A percentile compares a stretch with the other conserved stretches of the same genome.
Evolutionary conservation across 2,329 filamentous ascomycete species (phyloP).

Genomic region (Didymella lethalis): DNA sequence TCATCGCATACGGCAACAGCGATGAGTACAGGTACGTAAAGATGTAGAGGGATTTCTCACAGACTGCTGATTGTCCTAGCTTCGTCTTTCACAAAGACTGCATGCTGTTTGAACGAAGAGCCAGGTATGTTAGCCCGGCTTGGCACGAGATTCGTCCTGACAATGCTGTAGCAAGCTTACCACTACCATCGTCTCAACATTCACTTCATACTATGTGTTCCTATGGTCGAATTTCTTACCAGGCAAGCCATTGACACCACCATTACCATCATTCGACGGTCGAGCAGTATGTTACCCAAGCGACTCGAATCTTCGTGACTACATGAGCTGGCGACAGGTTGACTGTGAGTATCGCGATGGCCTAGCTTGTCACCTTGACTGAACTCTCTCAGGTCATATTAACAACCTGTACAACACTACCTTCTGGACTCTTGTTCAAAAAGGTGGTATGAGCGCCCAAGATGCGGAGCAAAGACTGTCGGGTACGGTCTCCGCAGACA

Average conservation of each 20-base stretch:
- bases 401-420: conserved; percentile 99
- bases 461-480: conserved; percentile 83
- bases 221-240: conserved; percentile 81
- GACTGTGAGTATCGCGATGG: conserved; percentile 71
- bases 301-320: conserved; percentile 83
- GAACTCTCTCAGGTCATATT: conserved; percentile 74
- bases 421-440: conserved; percentile 87
- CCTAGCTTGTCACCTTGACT: not conserved
- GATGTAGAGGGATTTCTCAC: not conserved
- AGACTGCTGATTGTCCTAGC: conserved; percentile 59
- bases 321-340: conserved; percentile 95
- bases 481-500: conserved; percentile 83
- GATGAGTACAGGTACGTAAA: conserved; percentile 82
- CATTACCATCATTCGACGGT: conserved; percentile 90
- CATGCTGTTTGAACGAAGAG: conserved; percentile 83
- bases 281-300: conserved; percentile 89
- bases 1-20: conserved; percentile 89
- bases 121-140: conserved; percentile 62
- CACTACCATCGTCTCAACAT: conserved; percentile 89
- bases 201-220: conserved; percentile 88
- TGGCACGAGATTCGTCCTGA: not conserved
- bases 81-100: conserved; percentile 89
- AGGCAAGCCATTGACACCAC: conserved; percentile 71
- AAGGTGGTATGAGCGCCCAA: conserved; percentile 75
- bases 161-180: conserved; percentile 76